These are phyloP conservation scores for Calonectria ilicicola DNA, from an alignment of 2,329 filamentous ascomycete species.

Conservation along the genomic window DNA sequence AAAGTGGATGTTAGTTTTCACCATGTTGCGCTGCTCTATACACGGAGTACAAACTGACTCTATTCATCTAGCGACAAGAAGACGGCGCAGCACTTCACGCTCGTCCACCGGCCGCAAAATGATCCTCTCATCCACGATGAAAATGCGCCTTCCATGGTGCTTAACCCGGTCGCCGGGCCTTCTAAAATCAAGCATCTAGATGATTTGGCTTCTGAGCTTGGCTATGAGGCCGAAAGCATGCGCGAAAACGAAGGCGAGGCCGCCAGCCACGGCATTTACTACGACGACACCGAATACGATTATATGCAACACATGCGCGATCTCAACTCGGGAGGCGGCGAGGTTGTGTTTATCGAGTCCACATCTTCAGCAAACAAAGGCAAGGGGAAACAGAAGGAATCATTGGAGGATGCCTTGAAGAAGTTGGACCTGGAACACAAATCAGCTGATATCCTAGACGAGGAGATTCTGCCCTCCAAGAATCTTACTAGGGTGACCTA, in stretches of 20 bases:
- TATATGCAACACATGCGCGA: conserved; percentile 99
- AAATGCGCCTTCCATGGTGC: conserved; percentile 88
- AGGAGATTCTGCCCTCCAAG: conserved; percentile 82
- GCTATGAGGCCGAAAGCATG: conserved; percentile 72
- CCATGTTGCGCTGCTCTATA: neutral
- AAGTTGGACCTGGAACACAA: conserved; percentile 68
- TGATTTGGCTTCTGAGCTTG: conserved; percentile 83
- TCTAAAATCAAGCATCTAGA: conserved; percentile 73
- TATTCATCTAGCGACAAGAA: conserved; percentile 77
- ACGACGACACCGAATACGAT: conserved; percentile 94
- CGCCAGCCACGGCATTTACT: conserved; percentile 93
- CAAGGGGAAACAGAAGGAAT: conserved; percentile 81
- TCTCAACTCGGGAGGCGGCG: conserved; percentile 78
- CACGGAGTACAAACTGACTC: conserved; percentile 20
- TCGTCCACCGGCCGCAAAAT: conserved; percentile 96
- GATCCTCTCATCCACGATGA: conserved; percentile 96
- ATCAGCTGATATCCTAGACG: conserved; percentile 72
- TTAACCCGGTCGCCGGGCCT: conserved; percentile 70
- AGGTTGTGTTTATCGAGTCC: conserved; percentile 87
- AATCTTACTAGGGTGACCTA: conserved; percentile 84
- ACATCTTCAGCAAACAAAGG: conserved; percentile 71
- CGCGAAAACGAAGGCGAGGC: conserved; percentile 96
- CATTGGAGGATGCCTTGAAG: conserved; percentile 84
- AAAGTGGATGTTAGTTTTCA: conserved; percentile 72
- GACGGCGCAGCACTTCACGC: conserved; percentile 89